Conservation (phyloP, 352 stramenopile genomes). For the Blastocystis hominis region DNA sequence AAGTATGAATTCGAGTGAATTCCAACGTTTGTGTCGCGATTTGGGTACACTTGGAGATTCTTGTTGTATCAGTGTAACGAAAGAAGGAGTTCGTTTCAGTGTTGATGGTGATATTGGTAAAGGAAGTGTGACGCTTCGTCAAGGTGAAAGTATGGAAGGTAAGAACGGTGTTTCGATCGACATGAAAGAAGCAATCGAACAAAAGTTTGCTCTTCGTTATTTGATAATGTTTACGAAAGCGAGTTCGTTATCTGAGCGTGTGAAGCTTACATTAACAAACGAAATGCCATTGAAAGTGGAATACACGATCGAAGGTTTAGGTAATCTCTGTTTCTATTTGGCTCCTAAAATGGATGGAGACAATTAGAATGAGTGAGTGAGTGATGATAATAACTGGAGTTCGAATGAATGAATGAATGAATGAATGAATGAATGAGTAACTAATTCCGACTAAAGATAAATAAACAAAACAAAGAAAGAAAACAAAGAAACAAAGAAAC, state of each 20-base stretch:
- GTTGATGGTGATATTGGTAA: slow-evolving; percentile 87
- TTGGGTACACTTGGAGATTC: slow-evolving; percentile 94
- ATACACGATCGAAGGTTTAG: slow-evolving; percentile 91
- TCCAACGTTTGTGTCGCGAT: slow-evolving; percentile 94
- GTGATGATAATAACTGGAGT: too few relatives aligned
- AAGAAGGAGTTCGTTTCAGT: slow-evolving; percentile 93
- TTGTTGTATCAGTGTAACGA: slow-evolving; percentile 84
- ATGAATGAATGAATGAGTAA: too few relatives aligned
- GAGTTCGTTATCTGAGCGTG: slow-evolving; percentile 81
- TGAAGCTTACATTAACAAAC: slow-evolving; percentile 90
- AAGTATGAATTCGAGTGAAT: slow-evolving; percentile 76
- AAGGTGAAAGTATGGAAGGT: slow-evolving; percentile 71
- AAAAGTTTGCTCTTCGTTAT: slow-evolving; percentile 96
- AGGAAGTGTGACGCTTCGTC: slow-evolving; percentile 85
- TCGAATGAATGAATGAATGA: too few relatives aligned
- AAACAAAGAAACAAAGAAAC: too few relatives aligned
- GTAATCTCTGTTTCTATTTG: slow-evolving; percentile 95
- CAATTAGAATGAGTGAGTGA: slow-evolving; percentile 51
- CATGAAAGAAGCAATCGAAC: slow-evolving; percentile 94
- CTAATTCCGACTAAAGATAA: too few relatives aligned
- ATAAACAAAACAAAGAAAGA: too few relatives aligned
- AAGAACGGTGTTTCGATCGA: slow-evolving; percentile 83
- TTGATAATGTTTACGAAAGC: slow-evolving; percentile 99
- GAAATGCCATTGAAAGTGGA: slow-evolving; percentile 94
- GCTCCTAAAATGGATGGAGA: slow-evolving; percentile 99